These are phyloP conservation scores for Phytophthora tubulina DNA, from an alignment of 352 stramenopile genomes.

Conservation along the genomic window DNA sequence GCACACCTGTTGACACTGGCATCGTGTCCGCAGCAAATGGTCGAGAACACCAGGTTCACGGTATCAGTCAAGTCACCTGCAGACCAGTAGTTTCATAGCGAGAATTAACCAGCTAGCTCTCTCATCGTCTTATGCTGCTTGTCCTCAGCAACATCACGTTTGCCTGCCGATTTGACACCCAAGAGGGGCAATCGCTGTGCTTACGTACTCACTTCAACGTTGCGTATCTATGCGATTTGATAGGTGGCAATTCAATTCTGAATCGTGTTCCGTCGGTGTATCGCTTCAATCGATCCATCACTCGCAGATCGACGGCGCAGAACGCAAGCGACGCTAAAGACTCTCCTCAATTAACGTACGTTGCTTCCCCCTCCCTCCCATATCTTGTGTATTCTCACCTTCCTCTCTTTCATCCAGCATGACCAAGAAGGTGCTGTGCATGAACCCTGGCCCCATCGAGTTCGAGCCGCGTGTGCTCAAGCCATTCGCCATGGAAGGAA, in stretches of 20 bases:
- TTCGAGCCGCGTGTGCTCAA: conserved; percentile 82
- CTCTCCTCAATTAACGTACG: conserved; percentile 9
- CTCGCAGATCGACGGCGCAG: conserved; percentile 28
- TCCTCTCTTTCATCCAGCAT: conserved; percentile 34
- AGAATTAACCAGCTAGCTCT: too few relatives aligned
- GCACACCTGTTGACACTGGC: too few relatives aligned
- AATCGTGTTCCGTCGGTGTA: conserved; percentile 23
- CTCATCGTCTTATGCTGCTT: too few relatives aligned
- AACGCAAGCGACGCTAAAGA: conserved; percentile 18
- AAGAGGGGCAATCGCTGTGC: background rate
- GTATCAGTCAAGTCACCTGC: too few relatives aligned
- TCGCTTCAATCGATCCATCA: conserved; percentile 18
- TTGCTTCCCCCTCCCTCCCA: background rate
- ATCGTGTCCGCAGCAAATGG: too few relatives aligned
- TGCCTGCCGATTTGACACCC: background rate
- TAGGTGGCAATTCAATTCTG: conserved; percentile 28
- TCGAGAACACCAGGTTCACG: too few relatives aligned
- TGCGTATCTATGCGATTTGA: conserved; percentile 36
- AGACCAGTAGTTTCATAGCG: too few relatives aligned
- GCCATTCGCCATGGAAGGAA: conserved; percentile 74
- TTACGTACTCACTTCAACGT: conserved; percentile 27
- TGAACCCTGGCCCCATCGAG: conserved; percentile 87
- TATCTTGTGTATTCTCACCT: background rate
- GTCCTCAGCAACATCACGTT: too few relatives aligned
- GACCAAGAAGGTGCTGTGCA: conserved; percentile 82